phyloP scores from a whole-genome alignment of 176 grass and related monocot genomes.

The Cymbopogon citratus region DNA sequence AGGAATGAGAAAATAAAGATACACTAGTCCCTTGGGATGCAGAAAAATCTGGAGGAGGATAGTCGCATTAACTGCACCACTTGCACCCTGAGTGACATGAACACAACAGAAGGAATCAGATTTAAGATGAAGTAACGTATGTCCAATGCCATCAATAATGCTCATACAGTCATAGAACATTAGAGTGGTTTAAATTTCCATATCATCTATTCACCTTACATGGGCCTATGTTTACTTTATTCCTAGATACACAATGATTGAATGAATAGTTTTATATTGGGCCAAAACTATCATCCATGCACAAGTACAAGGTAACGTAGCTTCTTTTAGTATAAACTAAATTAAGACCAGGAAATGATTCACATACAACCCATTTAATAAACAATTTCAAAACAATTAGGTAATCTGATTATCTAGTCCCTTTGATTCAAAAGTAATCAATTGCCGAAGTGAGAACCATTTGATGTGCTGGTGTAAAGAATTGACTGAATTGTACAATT shows the following conservation, averaged over 20 bases:
- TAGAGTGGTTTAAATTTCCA: conserved; percentile 11
- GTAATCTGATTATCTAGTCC: not conserved
- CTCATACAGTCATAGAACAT: not conserved
- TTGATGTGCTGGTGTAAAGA: not conserved
- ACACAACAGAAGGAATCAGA: conserved; percentile 15
- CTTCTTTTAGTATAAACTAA: conserved; percentile 8
- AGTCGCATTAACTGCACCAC: conserved; percentile 81
- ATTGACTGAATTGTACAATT: not conserved
- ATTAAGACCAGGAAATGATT: not conserved
- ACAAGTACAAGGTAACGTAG: not conserved
- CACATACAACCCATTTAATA: not conserved
- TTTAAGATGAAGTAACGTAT: not conserved
- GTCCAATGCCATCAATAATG: not conserved
- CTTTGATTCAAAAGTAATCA: not conserved
- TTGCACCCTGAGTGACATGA: conserved; percentile 73
- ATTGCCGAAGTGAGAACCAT: not conserved
- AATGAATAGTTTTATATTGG: conserved; percentile 5
- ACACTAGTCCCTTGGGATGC: conserved; percentile 60
- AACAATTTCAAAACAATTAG: not conserved
- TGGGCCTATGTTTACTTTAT: not conserved
- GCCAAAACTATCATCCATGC: not conserved
- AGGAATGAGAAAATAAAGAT: conserved; percentile 72
- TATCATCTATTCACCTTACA: conserved; percentile 8
- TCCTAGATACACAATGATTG: conserved; percentile 1
- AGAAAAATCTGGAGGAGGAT: conserved; percentile 86